phyloP scores from a whole-genome alignment of 768 basidiomycete species.

The Psilocybe cubensis region DNA sequence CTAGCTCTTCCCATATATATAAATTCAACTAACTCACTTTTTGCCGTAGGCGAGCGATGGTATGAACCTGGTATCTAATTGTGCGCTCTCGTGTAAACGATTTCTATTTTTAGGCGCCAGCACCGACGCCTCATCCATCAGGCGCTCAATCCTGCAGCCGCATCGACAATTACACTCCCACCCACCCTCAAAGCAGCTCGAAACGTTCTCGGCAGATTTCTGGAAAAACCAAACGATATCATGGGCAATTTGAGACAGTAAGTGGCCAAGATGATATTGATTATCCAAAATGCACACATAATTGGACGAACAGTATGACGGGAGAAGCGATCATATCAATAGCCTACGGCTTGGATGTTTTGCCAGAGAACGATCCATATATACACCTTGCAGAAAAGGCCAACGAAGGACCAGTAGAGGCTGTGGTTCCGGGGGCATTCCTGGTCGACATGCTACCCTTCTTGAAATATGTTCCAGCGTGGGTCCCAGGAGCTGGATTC shows the following conservation, averaged over 20 bases:
- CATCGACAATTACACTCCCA: conserved; percentile 27
- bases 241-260: conserved; percentile 38
- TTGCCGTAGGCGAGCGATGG: conserved; percentile 20
- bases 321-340: conserved; percentile 38
- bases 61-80: background rate
- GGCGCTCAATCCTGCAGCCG: conserved; percentile 13
- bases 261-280: conserved; percentile 13
- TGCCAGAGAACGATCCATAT: conserved; percentile 32
- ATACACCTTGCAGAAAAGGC: conserved; percentile 21
- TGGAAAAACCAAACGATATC: conserved; percentile 35
- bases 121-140: conserved; percentile 22
- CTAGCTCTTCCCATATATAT: conserved; percentile 24
- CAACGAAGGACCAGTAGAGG: conserved; percentile 31
- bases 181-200: conserved; percentile 20
- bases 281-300: background rate
- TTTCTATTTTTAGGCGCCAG: conserved; percentile 9
- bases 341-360: conserved; percentile 39
- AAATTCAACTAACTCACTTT: background rate
- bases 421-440: conserved; percentile 43
- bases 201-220: conserved; percentile 33
- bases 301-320: conserved; percentile 21
- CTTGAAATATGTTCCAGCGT: conserved; percentile 51
- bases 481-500: conserved; percentile 50
- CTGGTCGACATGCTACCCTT: conserved; percentile 46
- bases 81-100: conserved; percentile 19